phyloP scores from a whole-genome alignment of 1,284 basidiomycete species.

The Cryptococcus sp. region DNA sequence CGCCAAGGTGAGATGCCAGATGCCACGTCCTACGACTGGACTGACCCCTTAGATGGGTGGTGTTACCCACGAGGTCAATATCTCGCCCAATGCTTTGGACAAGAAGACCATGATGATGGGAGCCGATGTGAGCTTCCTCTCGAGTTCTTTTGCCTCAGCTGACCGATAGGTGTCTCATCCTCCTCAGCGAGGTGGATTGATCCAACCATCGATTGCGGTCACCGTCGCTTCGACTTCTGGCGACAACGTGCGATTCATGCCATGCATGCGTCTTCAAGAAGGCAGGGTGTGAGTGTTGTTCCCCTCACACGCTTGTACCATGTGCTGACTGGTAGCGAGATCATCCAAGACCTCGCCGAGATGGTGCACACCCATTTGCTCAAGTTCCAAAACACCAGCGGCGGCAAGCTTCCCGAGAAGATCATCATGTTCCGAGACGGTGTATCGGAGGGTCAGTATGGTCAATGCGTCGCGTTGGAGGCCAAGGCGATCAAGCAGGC shows the following conservation, averaged over 20 bases:
- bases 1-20: constrained; percentile 34
- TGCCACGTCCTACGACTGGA: neutral
- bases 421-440: constrained; percentile 51
- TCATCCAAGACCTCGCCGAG: constrained; percentile 24
- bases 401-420: constrained; percentile 35
- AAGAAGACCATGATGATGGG: constrained; percentile 48
- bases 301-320: neutral
- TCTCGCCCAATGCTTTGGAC: constrained; percentile 19
- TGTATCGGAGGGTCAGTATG: constrained; percentile 50
- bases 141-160: constrained; percentile 11
- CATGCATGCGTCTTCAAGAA: constrained; percentile 47
- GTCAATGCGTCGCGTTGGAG: constrained; percentile 39
- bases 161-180: constrained; percentile 22
- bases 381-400: constrained; percentile 33
- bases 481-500: constrained; percentile 19
- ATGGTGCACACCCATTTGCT: constrained; percentile 34
- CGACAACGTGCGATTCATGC: constrained; percentile 39
- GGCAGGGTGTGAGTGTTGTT: constrained; percentile 37
- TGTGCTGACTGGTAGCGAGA: constrained; percentile 19
- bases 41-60: constrained; percentile 47
- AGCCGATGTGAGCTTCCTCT: constrained; percentile 46
- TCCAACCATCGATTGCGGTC: constrained; percentile 49
- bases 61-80: constrained; percentile 44
- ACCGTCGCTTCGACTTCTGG: constrained; percentile 47
- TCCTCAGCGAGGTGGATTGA: constrained; percentile 24